Evolutionary conservation across 169 alveolate species (phyloP).

Genomic region (Cyclospora cayetanensis): DNA sequence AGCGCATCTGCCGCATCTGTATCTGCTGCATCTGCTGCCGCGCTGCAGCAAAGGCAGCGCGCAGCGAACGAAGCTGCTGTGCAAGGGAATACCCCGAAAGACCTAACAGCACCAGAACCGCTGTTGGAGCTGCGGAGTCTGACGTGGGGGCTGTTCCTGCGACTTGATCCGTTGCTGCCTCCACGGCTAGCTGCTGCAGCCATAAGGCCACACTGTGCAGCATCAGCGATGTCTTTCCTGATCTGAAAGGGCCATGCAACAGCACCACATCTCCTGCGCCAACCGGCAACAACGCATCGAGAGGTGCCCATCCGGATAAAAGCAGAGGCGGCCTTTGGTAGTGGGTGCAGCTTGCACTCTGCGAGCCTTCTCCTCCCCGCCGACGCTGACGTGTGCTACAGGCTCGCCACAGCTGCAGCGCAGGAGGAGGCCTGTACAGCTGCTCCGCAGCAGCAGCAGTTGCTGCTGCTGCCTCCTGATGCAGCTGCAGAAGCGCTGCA

Average conservation of each 20-base stretch:
- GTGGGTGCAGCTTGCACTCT: background rate
- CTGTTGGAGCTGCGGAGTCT: background rate
- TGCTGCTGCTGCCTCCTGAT: background rate
- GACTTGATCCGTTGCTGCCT: background rate
- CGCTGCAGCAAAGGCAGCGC: background rate
- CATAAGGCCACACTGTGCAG: background rate
- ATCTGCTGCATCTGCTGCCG: slow-evolving; percentile 3
- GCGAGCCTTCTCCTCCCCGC: background rate
- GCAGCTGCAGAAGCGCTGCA: background rate
- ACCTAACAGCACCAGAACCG: background rate
- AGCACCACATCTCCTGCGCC: background rate
- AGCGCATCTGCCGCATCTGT: background rate
- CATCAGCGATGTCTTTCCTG: background rate
- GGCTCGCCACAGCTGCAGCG: background rate
- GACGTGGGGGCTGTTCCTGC: background rate
- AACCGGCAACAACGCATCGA: background rate
- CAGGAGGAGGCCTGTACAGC: background rate
- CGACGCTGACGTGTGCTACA: background rate
- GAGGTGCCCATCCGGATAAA: background rate
- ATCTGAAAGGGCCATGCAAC: background rate
- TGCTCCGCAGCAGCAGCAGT: background rate
- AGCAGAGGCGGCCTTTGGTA: background rate
- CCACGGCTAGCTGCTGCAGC: background rate
- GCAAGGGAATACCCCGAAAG: background rate
- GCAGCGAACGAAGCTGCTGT: background rate